Conservation (phyloP, 2,329 filamentous ascomycete genomes). For the Incumbomyces lentus region DNA sequence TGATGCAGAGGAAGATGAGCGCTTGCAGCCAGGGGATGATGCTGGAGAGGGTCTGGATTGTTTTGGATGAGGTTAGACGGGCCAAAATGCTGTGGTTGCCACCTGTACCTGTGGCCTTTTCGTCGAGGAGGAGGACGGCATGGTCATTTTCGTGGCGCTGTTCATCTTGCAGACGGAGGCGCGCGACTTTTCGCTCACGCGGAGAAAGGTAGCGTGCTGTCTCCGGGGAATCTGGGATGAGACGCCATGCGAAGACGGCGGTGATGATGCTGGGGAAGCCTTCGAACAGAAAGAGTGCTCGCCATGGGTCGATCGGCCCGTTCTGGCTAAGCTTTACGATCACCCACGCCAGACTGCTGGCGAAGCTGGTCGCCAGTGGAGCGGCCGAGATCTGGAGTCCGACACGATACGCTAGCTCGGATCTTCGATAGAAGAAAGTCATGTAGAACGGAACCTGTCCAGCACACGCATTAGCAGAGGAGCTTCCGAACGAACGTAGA, state of each 20-base stretch:
- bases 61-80: constrained; percentile 5
- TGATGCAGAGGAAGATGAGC: constrained; percentile 75
- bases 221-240: constrained; percentile 66
- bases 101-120: too few species aligned
- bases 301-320: constrained; percentile 68
- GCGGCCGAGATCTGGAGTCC: constrained; percentile 75
- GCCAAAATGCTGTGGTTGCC: background rate
- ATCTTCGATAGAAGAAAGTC: constrained; percentile 51
- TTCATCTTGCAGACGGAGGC: constrained; percentile 41
- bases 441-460: constrained; percentile 49
- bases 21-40: constrained; percentile 66
- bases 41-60: constrained; percentile 34
- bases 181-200: constrained; percentile 59
- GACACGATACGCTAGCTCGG: constrained; percentile 73
- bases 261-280: constrained; percentile 74
- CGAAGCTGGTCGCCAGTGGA: constrained; percentile 54
- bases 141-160: constrained; percentile 4
- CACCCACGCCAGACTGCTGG: constrained; percentile 64
- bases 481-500: background rate
- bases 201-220: constrained; percentile 53
- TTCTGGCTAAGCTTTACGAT: constrained; percentile 59
- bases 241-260: constrained; percentile 60
- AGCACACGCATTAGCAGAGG: background rate
- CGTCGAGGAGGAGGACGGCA: background rate
- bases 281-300: constrained; percentile 73